Percentiles rank a stretch among this genome's conserved stretches.
phyloP scores from a whole-genome alignment of 2,329 filamentous ascomycete species.

The Cytospora chrysosperma region DNA sequence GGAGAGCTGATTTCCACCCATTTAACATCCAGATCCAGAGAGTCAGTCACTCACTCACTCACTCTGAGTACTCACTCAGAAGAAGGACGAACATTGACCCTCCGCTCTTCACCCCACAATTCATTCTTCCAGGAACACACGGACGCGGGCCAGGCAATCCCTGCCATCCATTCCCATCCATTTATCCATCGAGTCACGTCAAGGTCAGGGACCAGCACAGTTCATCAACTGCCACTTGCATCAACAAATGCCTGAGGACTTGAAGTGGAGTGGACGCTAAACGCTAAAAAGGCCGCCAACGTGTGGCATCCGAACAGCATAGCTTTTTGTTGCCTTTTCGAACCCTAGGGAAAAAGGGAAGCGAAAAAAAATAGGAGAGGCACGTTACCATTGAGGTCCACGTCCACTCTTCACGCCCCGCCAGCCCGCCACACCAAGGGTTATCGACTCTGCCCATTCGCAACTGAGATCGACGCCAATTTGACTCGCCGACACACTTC shows the following conservation, averaged over 20 bases:
- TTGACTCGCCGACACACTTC: slow-evolving; percentile 11
- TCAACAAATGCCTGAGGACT: neutral
- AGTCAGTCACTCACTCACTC: too few relatives aligned
- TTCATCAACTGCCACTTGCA: neutral
- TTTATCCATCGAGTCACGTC: neutral
- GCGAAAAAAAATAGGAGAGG: slow-evolving; percentile 12
- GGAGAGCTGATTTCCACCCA: neutral
- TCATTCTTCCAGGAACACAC: neutral
- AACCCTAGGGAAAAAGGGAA: too few relatives aligned
- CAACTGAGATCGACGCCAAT: neutral
- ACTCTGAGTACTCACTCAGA: too few relatives aligned
- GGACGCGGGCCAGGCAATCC: neutral
- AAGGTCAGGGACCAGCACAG: neutral
- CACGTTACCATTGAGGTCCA: neutral
- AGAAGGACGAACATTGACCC: neutral
- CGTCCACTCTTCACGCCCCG: neutral
- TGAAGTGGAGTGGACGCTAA: neutral
- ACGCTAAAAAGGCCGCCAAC: neutral
- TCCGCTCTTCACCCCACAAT: neutral
- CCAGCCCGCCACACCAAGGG: slow-evolving; percentile 3
- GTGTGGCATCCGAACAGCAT: neutral
- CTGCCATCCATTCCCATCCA: neutral
- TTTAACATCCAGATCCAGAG: neutral
- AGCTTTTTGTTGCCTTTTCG: neutral
- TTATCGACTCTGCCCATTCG: slow-evolving; percentile 3